These are phyloP conservation scores for Pseudogymnoascus sp. DNA, from an alignment of 2,329 filamentous ascomycete genomes.

Conservation along the genomic window DNA sequence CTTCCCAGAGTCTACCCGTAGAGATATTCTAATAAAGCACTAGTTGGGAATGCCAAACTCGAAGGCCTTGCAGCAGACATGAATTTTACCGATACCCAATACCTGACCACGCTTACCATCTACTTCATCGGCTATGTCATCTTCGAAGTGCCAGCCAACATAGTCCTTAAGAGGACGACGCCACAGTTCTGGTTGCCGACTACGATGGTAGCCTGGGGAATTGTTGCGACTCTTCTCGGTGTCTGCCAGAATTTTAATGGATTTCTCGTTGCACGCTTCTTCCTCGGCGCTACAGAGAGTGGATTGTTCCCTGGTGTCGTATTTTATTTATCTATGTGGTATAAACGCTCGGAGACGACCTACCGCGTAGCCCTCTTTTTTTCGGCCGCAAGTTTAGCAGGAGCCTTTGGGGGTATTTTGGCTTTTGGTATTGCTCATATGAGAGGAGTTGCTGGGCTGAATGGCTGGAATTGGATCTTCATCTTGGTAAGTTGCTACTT, in stretches of 20 bases:
- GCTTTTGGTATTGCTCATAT: conserved; percentile 50
- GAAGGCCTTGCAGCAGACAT: conserved; percentile 46
- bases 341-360: conserved; percentile 45
- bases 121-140: conserved; percentile 57
- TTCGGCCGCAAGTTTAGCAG: conserved; percentile 44
- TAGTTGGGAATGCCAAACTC: conserved; percentile 51
- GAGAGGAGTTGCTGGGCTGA: conserved; percentile 41
- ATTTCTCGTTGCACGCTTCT: conserved; percentile 46
- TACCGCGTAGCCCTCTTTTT: conserved; percentile 51
- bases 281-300: conserved; percentile 46
- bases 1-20: conserved; percentile 22
- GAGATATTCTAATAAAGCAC: conserved; percentile 15
- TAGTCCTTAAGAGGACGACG: conserved; percentile 52
- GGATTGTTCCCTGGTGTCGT: conserved; percentile 70
- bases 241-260: conserved; percentile 42
- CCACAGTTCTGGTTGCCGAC: conserved; percentile 50
- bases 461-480: conserved; percentile 53
- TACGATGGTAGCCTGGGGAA: conserved; percentile 47
- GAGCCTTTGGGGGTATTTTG: conserved; percentile 48
- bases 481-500: conserved; percentile 27
- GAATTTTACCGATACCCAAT: conserved; percentile 51
- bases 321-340: conserved; percentile 71
- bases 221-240: conserved; percentile 45
- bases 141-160: conserved; percentile 56
- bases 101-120: conserved; percentile 56